Evolutionary conservation across 352 stramenopile species (phyloP).

Genomic region (Plasmopara viticola): DNA sequence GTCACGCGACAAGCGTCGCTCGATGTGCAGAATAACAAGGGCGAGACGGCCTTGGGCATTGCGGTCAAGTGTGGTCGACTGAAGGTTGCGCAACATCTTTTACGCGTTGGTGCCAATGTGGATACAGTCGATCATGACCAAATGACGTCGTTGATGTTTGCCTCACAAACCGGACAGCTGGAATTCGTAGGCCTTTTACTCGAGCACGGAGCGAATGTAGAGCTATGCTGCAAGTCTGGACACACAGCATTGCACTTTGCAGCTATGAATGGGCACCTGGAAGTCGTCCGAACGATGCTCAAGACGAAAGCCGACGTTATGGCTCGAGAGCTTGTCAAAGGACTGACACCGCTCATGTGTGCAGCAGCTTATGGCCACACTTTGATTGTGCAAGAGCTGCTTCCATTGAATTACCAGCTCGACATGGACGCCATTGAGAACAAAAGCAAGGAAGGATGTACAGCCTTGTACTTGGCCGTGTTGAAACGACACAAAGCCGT

Average conservation of each 20-base stretch:
- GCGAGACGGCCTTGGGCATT: constrained; percentile 18
- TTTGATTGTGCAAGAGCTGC: too few relatives aligned
- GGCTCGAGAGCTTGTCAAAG: too few relatives aligned
- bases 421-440: too few relatives aligned
- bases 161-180: constrained; percentile 18
- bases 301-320: too few relatives aligned
- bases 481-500: too few relatives aligned
- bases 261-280: constrained; percentile 14
- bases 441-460: too few relatives aligned
- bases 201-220: constrained; percentile 9
- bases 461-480: too few relatives aligned
- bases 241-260: constrained; percentile 19
- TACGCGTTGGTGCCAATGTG: constrained; percentile 12
- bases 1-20: constrained; percentile 7
- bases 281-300: constrained; percentile 6
- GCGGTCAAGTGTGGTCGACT: constrained; percentile 15
- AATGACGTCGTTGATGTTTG: constrained; percentile 26
- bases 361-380: too few relatives aligned
- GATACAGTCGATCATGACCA: constrained; percentile 11
- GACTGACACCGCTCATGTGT: too few relatives aligned
- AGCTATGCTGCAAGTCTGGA: constrained; percentile 7
- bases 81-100: constrained; percentile 9
- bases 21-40: constrained; percentile 11
- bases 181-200: constrained; percentile 16
- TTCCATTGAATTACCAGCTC: too few relatives aligned